Evolutionary conservation across 2,329 filamentous ascomycete species (phyloP).

Genomic region (Byssoonygena ceratinophila): DNA sequence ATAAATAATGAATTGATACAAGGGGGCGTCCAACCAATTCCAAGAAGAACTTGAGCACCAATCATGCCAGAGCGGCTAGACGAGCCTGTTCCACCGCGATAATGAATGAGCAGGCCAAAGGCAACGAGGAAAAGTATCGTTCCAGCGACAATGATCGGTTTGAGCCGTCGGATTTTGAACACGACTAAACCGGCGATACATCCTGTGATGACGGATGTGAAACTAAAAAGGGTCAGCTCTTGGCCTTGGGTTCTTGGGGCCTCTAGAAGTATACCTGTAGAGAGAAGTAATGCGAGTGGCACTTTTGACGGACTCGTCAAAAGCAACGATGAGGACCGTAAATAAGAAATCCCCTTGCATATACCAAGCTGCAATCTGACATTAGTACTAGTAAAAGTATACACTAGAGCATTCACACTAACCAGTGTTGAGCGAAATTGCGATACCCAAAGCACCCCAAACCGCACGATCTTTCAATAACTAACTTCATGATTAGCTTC

Average conservation of each 20-base stretch:
- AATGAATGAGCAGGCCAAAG: slow-evolving; percentile 54
- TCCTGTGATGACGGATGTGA: slow-evolving; percentile 48
- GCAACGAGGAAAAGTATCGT: slow-evolving; percentile 54
- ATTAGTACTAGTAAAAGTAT: not conserved
- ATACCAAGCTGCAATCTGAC: slow-evolving; percentile 39
- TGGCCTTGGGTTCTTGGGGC: not conserved
- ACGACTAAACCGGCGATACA: slow-evolving; percentile 48
- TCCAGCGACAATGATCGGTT: slow-evolving; percentile 53
- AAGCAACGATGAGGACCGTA: slow-evolving; percentile 51
- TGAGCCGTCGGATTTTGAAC: slow-evolving; percentile 49
- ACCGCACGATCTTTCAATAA: slow-evolving; percentile 54
- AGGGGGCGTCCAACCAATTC: slow-evolving; percentile 36
- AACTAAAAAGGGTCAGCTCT: slow-evolving; percentile 22
- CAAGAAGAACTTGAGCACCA: slow-evolving; percentile 52
- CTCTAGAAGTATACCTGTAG: slow-evolving; percentile 36
- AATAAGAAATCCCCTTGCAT: slow-evolving; percentile 56
- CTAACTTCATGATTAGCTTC: slow-evolving; percentile 14
- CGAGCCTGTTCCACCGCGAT: slow-evolving; percentile 43
- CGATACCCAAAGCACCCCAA: slow-evolving; percentile 54
- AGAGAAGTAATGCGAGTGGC: slow-evolving; percentile 52
- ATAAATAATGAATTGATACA: not conserved
- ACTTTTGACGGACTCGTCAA: slow-evolving; percentile 46
- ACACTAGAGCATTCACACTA: not conserved
- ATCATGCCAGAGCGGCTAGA: slow-evolving; percentile 48
- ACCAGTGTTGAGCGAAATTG: slow-evolving; percentile 45